Evolutionary conservation across 1,139 yeast species (phyloP), one percentile per base, ranked within the genome.

Genomic region (Hyphopichia fennica): DNA sequence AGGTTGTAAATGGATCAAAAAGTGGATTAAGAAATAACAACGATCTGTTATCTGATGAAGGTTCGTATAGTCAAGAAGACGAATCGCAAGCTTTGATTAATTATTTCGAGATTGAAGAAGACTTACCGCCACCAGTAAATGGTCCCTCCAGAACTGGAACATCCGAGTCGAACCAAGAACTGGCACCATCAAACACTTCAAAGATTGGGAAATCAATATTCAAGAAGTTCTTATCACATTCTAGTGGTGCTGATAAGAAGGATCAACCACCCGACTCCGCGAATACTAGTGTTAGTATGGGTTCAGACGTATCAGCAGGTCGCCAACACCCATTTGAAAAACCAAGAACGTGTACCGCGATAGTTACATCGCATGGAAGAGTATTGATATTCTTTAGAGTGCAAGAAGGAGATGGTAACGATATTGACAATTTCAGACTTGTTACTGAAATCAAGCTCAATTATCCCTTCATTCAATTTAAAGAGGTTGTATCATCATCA

Each of bases 341-440:
- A 43, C 58, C 65, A 4, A 57, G 67, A 37, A 58, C 72, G 2
- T 70, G 84, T 47, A 72, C 82, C 0, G 54, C 81, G 52, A 50
- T 82, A 17, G 63, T 81, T 1, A 82, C 87, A 1, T 67, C 78
- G 1, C 75, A 71, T 52, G 87, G 87, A 2, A 63, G 87, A 42
- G 79, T 75, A 0, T 60, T 82, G 41, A 53, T 82, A 2, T 77
- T 82, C 45, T 56, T 63, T 43, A 57, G 75, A 41, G 62, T 62
- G 37, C 71, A 67, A 37, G 68, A 63, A 22, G 55, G 61, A 18
- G 34, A 19, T n/a, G 11, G 25, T 13, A 17, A 11, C 6, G 34
- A 34, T 9, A 10, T 10, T 14, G 27, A 35, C 2, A 54, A 52
- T 42, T 64, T 49, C 50, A 71, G 70, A 44, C 55, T 81, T 35